Conservation (phyloP, 2,329 filamentous ascomycete genomes). For the Nothophaeocryptopus gaeumannii region DNA sequence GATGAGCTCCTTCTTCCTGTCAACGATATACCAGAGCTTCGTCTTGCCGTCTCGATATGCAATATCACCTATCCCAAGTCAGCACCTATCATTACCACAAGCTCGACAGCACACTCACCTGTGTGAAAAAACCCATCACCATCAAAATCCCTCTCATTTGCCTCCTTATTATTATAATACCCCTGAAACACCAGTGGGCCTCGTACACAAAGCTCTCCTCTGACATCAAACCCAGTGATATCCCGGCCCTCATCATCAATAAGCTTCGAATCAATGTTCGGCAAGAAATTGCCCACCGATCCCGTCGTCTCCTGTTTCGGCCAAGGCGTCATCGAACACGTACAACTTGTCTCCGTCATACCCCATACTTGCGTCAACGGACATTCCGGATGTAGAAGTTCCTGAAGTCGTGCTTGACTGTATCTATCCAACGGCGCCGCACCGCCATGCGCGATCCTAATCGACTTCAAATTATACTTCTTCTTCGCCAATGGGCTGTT, state of each 20-base stretch:
- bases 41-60: conserved; percentile 40
- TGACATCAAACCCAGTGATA: conserved; percentile 9
- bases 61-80: conserved; percentile 47
- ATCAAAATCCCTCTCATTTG: conserved; percentile 50
- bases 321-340: conserved; percentile 31
- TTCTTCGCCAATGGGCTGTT: conserved; percentile 47
- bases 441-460: conserved; percentile 38
- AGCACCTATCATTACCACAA: too few relatives aligned
- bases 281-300: conserved; percentile 41
- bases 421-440: conserved; percentile 51
- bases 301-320: conserved; percentile 26
- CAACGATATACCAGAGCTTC: conserved; percentile 54
- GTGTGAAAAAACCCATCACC: conserved; percentile 47
- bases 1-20: conserved; percentile 53
- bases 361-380: conserved; percentile 48
- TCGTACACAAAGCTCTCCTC: conserved; percentile 53
- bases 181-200: conserved; percentile 53
- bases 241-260: conserved; percentile 47
- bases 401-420: conserved; percentile 44
- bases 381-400: conserved; percentile 38
- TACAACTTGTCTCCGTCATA: conserved; percentile 40
- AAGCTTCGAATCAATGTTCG: conserved; percentile 46
- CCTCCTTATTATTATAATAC: conserved; percentile 51
- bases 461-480: conserved; percentile 43
- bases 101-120: too few relatives aligned